Evolutionary conservation across 108 stramenopile species (phyloP), one percentile per base, ranked within the genome.

Genomic region (Nannochloropsis salina): DNA sequence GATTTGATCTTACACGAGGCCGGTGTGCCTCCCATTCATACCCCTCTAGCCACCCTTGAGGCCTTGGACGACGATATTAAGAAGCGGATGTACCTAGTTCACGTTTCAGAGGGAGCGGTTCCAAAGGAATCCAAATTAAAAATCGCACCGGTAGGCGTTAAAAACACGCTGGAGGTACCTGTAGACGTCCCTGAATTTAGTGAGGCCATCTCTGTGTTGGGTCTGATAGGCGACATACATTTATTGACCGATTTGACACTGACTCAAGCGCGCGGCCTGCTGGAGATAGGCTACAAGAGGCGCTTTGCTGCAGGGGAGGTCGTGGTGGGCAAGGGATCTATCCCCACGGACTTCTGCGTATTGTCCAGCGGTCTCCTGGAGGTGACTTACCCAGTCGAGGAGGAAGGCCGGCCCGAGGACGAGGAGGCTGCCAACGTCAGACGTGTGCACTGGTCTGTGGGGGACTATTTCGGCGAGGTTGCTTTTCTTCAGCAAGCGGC

Each of bases 11-110:
- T 96, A 12, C 97, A 97, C 85, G 97, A 97, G 87, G 93, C 95
- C 12, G 97, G 97, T 11, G 95, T 94, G 0, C 95, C 97, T 12
- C 97, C 97, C 9, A 94, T 97, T 74, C 97, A 97, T 90, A 97
- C 97, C 21, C 94, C 97, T 9, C 90, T 97, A 20, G 90, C 91
- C 8, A 95, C 95, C 41, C 91, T 97, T 1, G 42, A 92, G 82
- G 90, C 92, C 82, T 92, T 95, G 12, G 95, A 95, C 8, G 79
- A 89, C 10, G 86, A 91, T 9, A 94, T 97, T 6, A 95, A 95
- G 89, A 88, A 92, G 80, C 87, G 94, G 15, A 88, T 97, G n/a
- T 97, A 95, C 86, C 94, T 97, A n/a, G 95, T 97, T 10, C 97
- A 97, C 88, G 94, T 89, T 20, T 82, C 86, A 43, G 51, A 74